Evolutionary conservation across 2,329 filamentous ascomycete species (phyloP), one percentile per base, ranked within the genome.

Genomic region (Macrophomina phaseolina): DNA sequence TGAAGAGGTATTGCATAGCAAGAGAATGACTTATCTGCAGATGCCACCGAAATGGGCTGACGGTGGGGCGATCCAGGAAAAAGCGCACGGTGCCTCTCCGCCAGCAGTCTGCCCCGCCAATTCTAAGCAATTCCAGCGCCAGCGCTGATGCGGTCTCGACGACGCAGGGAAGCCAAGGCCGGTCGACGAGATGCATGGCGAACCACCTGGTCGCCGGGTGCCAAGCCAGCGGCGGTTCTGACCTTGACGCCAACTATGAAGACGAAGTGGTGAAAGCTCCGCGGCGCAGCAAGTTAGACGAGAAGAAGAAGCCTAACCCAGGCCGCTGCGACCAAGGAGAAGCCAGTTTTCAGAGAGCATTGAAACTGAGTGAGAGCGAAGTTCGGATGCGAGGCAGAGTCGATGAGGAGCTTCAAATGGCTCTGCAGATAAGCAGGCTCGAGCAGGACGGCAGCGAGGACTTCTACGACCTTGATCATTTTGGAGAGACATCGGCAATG

Each of bases 401-500:
- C 23, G 58, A 62, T 12, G 58, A 16, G 4, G 58, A 62, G 45
- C 58, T 62, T 38, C 42, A 28, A 36, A 5, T 23, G n/a, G 58
- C 32, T 38, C n/a, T 62, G n/a, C n/a, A 62, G 45, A 23, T 49
- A 32, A 49, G 58, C 58, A 62, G 12, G 32, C 12, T 23, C 14
- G 58, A 62, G 30, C 42, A 12, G 28, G 58, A 18, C 18, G 30
- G 46, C 32, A 23, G 18, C n/a, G 32, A 16, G 3, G 7, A 49
- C 11, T 2, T 16, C 30, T 49, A 65, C 30, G 52, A 65, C 14
- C 63, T 40, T 3, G 63, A 65, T 16, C 18, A 34, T 28, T 23
- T 56, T 38, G 63, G 51, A 3, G 63, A 65, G 28, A 46, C 51
- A n/a, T 56, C 51, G n/a, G 53, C 40, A 32, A 65, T 65, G 63